Base-by-base conservation (phyloP, 108 stramenopile genomes). In the Cyclostephanos tholiformis region DNA sequence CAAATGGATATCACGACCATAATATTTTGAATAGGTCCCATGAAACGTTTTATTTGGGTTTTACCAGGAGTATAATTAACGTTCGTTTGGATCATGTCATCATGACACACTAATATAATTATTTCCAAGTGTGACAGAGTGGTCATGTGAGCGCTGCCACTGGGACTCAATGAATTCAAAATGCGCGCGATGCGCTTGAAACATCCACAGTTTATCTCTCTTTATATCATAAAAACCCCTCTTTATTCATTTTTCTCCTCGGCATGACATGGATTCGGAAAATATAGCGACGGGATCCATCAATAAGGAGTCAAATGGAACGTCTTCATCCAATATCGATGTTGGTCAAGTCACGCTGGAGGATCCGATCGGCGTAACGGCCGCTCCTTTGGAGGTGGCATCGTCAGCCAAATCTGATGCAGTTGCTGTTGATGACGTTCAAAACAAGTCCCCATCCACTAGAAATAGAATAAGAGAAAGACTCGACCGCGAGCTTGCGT, bases 401-500 rank as follows among this genome's bases (percentile, higher is more conserved):
- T 29, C 57, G 0, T 58, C 52, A 53, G 7, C 52, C 52, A 53
- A 53, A 14, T 8, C 17, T 1, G 30, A 60, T 60, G 14, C 32
- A 38, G 59, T 26, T 0, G 4, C 23, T 26, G 2, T 4, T 27
- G 61, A 62, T 38, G 61, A 36, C 38, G 41, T 17, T 39, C 61
- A 62, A 38, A 36, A 62, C 17, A 6, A 60, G 32, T n/a, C n/a
- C 12, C 38, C n/a, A 14, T 20, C 32, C 9, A 22, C 36, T 41
- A 4, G 61, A 12, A 41, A 59, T 62, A 71, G 64, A 50, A 65
- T 65, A 12, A 70, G 46, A 4, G 30, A 74, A 46, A 53, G 68
- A 30, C 57, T 80, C 25, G 64, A 70, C 19, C 72, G 48, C 49
- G 79, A 80, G 59, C 79, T 80, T n/a, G 69, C 68, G n/a, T 35